phyloP scores from a whole-genome alignment of 805 yeast genomes.

The Gaillardinia entomophila region DNA sequence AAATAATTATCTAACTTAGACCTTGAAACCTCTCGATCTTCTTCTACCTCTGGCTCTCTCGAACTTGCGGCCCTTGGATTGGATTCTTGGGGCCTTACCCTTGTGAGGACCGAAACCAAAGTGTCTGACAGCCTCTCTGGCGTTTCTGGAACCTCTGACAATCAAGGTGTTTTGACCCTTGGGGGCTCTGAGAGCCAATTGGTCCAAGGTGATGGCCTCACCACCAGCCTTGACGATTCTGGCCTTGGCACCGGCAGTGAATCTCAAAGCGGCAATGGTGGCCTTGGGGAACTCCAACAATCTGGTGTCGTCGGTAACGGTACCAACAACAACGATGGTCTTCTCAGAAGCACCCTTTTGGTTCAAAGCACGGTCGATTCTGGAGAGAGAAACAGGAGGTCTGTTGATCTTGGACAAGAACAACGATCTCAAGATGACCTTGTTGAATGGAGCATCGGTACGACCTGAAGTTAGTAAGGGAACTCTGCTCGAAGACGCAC shows the following conservation, averaged over 20 bases:
- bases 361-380: constrained; percentile 76
- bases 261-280: constrained; percentile 98
- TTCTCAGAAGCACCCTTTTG: constrained; percentile 82
- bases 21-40: constrained; percentile 99
- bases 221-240: constrained; percentile 98
- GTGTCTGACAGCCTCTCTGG: constrained; percentile 99
- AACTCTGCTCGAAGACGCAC: constrained; percentile 36
- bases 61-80: constrained; percentile 98
- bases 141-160: constrained; percentile 97
- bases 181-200: constrained; percentile 98
- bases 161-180: constrained; percentile 98
- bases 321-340: constrained; percentile 97
- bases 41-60: constrained; percentile 99
- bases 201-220: constrained; percentile 98
- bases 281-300: constrained; percentile 91
- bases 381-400: constrained; percentile 97
- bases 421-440: constrained; percentile 87
- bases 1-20: constrained; percentile 47
- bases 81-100: constrained; percentile 98
- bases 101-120: constrained; percentile 99
- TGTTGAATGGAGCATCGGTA: constrained; percentile 99
- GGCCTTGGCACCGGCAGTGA: constrained; percentile 99
- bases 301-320: constrained; percentile 98
- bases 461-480: constrained; percentile 64
- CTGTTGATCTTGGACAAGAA: constrained; percentile 98